Evolutionary conservation across 257 asterid genomes (phyloP).

Genomic region (Voacanga thouarsii): DNA sequence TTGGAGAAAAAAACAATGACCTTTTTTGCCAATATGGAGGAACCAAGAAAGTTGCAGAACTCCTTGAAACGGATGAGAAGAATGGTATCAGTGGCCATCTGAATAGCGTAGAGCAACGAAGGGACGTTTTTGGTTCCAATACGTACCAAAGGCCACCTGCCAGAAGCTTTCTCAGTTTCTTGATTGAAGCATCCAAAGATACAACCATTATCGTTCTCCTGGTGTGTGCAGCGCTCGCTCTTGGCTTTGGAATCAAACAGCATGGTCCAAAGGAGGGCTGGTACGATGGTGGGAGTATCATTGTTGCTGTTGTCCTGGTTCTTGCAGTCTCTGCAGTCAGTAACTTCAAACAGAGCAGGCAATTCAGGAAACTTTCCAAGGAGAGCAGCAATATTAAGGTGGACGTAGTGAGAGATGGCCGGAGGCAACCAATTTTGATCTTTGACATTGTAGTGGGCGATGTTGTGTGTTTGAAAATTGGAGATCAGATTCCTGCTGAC

Average conservation of each 20-base stretch:
- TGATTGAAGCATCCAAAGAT: slow-evolving; percentile 16
- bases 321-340: slow-evolving; percentile 19
- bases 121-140: slow-evolving; percentile 19
- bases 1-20: slow-evolving; percentile 4
- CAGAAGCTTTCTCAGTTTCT: slow-evolving; percentile 12
- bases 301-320: slow-evolving; percentile 19
- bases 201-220: slow-evolving; percentile 12
- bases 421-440: slow-evolving; percentile 9
- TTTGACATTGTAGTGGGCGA: slow-evolving; percentile 24
- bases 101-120: neutral
- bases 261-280: slow-evolving; percentile 19
- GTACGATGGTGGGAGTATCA: slow-evolving; percentile 22
- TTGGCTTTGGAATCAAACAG: slow-evolving; percentile 19
- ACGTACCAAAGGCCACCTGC: slow-evolving; percentile 13
- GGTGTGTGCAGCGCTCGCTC: slow-evolving; percentile 12
- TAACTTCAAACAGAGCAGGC: slow-evolving; percentile 21
- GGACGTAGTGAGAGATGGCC: slow-evolving; percentile 23
- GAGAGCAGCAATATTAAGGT: slow-evolving; percentile 8
- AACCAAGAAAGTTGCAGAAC: neutral
- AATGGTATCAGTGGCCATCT: neutral
- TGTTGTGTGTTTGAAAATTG: slow-evolving; percentile 19
- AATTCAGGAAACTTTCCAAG: slow-evolving; percentile 15
- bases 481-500: slow-evolving; percentile 27
- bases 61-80: slow-evolving; percentile 8
- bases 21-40: neutral